phyloP scores from a whole-genome alignment of 345 rosid species.

The Durio zibethinus region DNA sequence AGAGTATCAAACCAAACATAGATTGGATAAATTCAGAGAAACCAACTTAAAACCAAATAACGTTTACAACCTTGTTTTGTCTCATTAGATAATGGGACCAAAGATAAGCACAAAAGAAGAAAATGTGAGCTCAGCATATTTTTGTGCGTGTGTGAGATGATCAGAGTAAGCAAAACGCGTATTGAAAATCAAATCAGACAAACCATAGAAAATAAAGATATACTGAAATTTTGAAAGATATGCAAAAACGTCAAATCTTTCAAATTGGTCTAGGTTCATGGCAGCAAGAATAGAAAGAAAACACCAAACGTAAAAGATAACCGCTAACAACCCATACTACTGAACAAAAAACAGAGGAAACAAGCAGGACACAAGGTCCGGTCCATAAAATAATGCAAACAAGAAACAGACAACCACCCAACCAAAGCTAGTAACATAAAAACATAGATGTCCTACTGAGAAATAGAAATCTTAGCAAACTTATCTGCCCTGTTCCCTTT shows the following conservation, averaged over 20 bases:
- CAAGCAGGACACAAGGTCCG: not conserved
- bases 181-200: not conserved
- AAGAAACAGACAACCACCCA: conserved; percentile 9
- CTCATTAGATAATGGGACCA: not conserved
- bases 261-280: conserved; percentile 19
- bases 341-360: conserved; percentile 12
- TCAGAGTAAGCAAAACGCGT: not conserved
- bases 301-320: not conserved
- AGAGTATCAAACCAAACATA: too few species aligned
- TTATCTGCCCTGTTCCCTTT: conserved; percentile 16
- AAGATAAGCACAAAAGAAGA: too few species aligned
- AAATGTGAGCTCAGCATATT: not conserved
- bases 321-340: conserved; percentile 1
- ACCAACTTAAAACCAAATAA: too few species aligned
- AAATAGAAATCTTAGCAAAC: conserved; percentile 17
- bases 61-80: not conserved
- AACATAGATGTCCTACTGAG: conserved; percentile 8
- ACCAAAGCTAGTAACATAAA: not conserved
- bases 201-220: not conserved
- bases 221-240: not conserved
- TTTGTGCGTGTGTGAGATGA: too few species aligned
- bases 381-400: conserved; percentile 14
- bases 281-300: conserved; percentile 3
- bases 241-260: not conserved
- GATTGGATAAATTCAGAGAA: too few species aligned